Base-by-base conservation (phyloP, 345 rosid genomes). In the Lepidium africanum region DNA sequence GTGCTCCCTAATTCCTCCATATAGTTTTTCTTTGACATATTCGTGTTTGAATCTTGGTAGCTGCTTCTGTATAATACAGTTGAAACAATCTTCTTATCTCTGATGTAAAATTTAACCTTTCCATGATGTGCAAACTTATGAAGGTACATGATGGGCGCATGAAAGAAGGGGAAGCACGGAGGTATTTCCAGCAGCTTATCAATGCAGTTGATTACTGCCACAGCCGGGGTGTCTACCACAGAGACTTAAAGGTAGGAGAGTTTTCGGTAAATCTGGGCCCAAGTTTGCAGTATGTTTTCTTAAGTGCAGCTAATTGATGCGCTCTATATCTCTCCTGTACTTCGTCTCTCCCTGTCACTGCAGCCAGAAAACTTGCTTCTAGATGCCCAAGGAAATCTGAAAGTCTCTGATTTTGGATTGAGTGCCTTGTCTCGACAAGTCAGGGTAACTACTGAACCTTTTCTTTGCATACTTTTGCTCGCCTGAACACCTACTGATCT, bases 351-450 rank as follows among this genome's bases (percentile, higher is more conserved):
- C 16, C 17, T 73, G 48, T 65, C 41, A 25, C 27, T 73, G 48
- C 99, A 94, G 99, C 99, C 97, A 3, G 99, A 94, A 74, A 94
- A 94, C 78, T 79, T 94, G 74, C 86, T 91, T 72, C 70, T 94
- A 65, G 99, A 94, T 86, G 90, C 90, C 39, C 86, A 51, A 75
- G 97, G 97, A 74, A 58, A 72, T 78, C 96, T 94, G 59, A 94
- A 86, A 85, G 89, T 94, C 66, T 94, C 96, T 14, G 99, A 94
- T 78, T 94, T 94, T 82, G 99, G 99, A 53, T 76, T 94, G 78
- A 94, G 99, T 81, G 99, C 99, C 49, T 79, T 94, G 50, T 93
- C 96, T 62, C 96, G 93, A 69, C 99, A 94, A 94, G 96, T 94
- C 80, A 83, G 97, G 72, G 97, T 94, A 65, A 83, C 84, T 76